Conservation (phyloP, 2,329 filamentous ascomycete species). For the Cladophialophora chaetospira region DNA sequence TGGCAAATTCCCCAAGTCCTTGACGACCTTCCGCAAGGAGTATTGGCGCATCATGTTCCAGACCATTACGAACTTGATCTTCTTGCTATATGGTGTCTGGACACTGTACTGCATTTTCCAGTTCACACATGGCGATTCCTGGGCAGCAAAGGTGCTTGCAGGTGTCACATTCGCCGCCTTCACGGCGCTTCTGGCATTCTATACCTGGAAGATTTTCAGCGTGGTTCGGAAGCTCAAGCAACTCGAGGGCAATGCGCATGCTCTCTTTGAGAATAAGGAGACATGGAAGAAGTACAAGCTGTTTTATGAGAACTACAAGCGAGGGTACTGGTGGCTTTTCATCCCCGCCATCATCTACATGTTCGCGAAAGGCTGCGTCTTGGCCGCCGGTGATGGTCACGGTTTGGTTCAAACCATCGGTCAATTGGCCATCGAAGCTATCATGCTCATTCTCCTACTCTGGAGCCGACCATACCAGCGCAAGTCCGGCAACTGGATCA, state of each 20-base stretch:
- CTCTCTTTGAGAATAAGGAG: constrained; percentile 83
- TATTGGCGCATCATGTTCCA: constrained; percentile 94
- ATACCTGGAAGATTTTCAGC: constrained; percentile 78
- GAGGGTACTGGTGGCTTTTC: constrained; percentile 96
- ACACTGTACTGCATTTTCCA: constrained; percentile 95
- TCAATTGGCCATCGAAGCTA: constrained; percentile 76
- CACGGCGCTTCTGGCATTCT: constrained; percentile 77
- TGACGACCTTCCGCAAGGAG: constrained; percentile 85
- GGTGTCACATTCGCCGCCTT: constrained; percentile 79
- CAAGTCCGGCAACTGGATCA: constrained; percentile 87
- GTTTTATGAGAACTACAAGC: constrained; percentile 96
- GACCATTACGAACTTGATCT: constrained; percentile 84
- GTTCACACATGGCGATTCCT: constrained; percentile 90
- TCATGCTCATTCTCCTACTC: constrained; percentile 76
- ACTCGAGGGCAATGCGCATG: constrained; percentile 69
- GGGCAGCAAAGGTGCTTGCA: constrained; percentile 84
- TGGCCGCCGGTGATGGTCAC: constrained; percentile 82
- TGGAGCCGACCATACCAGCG: constrained; percentile 87
- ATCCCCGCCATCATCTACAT: constrained; percentile 86
- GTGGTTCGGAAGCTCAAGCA: constrained; percentile 74
- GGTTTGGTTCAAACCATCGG: constrained; percentile 78
- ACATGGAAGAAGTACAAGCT: constrained; percentile 94
- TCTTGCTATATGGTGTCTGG: constrained; percentile 93
- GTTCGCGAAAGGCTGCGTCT: constrained; percentile 82
- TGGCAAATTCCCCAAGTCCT: constrained; percentile 76